Evolutionary conservation across 163 green algal genomes (phyloP).

Genomic region (Scenedesmus sp.): DNA sequence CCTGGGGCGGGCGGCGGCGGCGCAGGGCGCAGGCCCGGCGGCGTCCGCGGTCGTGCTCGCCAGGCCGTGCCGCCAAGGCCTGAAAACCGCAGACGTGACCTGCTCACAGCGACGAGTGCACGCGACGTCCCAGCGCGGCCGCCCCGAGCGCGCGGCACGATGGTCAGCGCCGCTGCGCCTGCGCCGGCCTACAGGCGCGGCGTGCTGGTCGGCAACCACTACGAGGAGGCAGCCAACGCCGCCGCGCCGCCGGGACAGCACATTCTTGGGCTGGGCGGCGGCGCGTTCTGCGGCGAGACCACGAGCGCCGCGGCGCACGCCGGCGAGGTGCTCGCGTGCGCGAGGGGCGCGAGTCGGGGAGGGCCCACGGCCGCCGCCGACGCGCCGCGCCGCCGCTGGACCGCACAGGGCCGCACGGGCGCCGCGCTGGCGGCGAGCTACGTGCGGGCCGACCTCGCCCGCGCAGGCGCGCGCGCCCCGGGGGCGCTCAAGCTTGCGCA

Average conservation of each 20-base stretch:
- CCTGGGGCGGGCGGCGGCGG: no score
- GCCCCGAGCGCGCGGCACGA: background rate
- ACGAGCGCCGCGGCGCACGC: conserved; percentile 17
- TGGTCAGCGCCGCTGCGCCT: background rate
- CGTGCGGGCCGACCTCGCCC: conserved; percentile 11
- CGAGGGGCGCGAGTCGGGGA: no score
- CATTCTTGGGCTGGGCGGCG: conserved; percentile 16
- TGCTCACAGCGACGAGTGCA: no score
- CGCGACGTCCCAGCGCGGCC: background rate
- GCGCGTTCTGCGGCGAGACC: conserved; percentile 2
- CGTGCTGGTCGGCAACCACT: conserved; percentile 33
- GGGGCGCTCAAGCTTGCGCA: conserved; percentile 26
- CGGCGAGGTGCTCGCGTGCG: conserved; percentile 23
- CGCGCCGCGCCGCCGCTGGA: no score
- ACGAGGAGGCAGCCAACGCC: conserved; percentile 23
- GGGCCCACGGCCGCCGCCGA: no score
- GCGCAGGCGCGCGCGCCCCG: conserved; percentile 9
- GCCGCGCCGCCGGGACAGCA: background rate
- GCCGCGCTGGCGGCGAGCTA: conserved; percentile 21
- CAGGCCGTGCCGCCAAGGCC: no score
- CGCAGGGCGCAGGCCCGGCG: no score
- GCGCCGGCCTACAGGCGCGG: conserved; percentile 2
- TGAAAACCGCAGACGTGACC: no score
- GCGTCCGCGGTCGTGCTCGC: no score
- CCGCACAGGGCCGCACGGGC: conserved; percentile 13